Base-by-base conservation (phyloP, 352 stramenopile species). In the Globisporangium orthogonon region DNA sequence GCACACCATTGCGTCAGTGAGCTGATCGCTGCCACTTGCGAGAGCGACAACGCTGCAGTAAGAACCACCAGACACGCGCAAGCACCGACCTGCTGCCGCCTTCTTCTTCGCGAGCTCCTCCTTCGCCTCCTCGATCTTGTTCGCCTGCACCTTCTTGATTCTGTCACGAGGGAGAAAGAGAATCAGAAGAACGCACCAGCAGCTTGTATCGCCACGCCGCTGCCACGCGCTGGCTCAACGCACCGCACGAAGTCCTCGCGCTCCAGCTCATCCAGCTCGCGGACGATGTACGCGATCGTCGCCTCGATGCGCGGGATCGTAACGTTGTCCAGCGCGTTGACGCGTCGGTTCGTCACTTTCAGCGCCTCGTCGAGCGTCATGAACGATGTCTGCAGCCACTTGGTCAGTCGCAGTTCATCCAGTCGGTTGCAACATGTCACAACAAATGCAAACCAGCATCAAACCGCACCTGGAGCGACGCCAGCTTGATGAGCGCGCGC, bases 241-340 rank as follows among this genome's bases (percentile, higher is more conserved):
- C 55, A 92, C 78, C 82, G 78, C 50, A 92, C 82, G 40, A 96
- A 96, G 58, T 98, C 94, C 72, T 99, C 97, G 77, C 97, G 90
- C 75, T 99, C 97, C 53, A 99, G 82, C 71, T 99, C 97, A 75
- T 99, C 97, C 37, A 99, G 78, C 68, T 99, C 97, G 65, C 94
- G 78, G 48, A 86, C 83, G 69, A 99, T 99, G 79, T 99, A 99
- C 64, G 86, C 80, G 52, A 99, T 95, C 17, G 96, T 97, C 29
- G 73, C 84, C 71, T 98, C 91, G 58, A 99, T 99, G 61, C 94
- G 95, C 39, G 97, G 97, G 80, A 99, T 98, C 46, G 97, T 99
- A 30, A 99, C 81, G 69, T 99, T 99, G 66, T 99, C 97, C 71
- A 99, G 82, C 17, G 97, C 97, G 75, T 99, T 99, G 49, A 99